Base-by-base conservation (phyloP, 2,329 filamentous ascomycete genomes). In the Ascochyta pisi region DNA sequence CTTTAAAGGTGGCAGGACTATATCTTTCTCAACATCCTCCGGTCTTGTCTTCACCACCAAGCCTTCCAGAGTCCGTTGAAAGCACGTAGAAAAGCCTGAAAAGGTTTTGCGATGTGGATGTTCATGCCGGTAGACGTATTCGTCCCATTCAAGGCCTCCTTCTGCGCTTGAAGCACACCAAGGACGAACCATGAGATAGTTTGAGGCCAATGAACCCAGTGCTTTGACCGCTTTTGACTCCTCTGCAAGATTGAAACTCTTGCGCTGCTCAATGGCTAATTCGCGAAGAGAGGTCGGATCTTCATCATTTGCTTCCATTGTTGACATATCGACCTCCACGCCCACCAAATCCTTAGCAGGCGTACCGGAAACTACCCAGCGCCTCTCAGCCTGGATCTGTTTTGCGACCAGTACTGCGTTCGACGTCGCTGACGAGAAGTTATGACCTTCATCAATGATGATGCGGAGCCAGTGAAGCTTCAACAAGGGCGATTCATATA, bases 381-480 rank as follows among this genome's bases (percentile, higher is more conserved):
- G 86, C 16, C 91, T 85, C 42, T 92, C 88, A 15, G 92, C 78
- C 34, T 70, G 74, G 4, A 82, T 72, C 23, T 88, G 79, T 46
- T 81, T 82, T 5, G 86, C 77, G 8, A 87, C 78, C 15, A 81
- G 71, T 5, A 84, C 79, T 29, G 85, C 83, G 41, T 80, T 83
- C 1, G 86, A 91, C 2, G 76, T 83, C 0, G 84, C 84, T 34
- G 90, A 89, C 0, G 91, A 91, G 55, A 96, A 87, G 56, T 85
- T 89, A 71, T 97, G 92, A 0, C 94, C 94, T 80, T 97, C 94
- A 62, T 98, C 94, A 16, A 96, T 89, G 41, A 98, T 93, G 42
- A 96, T 88, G 1, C 94, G 84, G 66, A 96, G 88, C 83, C 94
- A 96, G 64, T 91, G 92, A 3, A 97, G 75, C 7, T 84, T 76